Base-by-base conservation (phyloP, 495 filamentous ascomycete species). In the Friedmanniomyces endolithicus region DNA sequence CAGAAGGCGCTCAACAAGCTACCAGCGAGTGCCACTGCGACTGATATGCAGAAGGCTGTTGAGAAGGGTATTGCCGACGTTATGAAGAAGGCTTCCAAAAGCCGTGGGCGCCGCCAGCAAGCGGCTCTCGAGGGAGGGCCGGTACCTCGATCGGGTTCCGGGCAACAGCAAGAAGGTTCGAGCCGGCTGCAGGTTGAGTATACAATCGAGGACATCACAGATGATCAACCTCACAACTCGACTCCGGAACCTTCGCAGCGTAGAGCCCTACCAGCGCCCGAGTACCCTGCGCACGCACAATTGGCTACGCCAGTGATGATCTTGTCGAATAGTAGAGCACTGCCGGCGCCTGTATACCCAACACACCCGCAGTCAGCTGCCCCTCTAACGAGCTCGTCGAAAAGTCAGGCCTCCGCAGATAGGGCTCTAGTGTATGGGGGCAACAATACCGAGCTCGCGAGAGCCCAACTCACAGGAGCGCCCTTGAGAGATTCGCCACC, bases 1-100 rank as follows among this genome's bases (percentile, higher is more conserved):
- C 27, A 55, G 33, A 48, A 55, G 27, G 29, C 39, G 24, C 33
- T 55, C 17, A 43, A 25, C 17, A 37, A 55, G 19, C 7, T 55
- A 9, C 27, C 43, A 1, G 24, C 52, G 3, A 19, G 33, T 27
- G 52, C 44, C 22, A 27, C 43, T 2, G 31, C 40, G 6, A 11
- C 29, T 7, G 39, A 55, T 23, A 16, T 55, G 23, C 41, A 40
- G 33, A 20, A 25, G n/a, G 31, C 44, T 25, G 29, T 55, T n/a
- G 19, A 23, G 9, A 41, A 24, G 33, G 49, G 33, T 3, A 39
- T 52, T 2, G 31, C 9, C 14, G 49, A 41, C 6, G 35, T 41
- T 2, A 19, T 52, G 33, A 6, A 52, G 16, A 39, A 22, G 19
- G 33, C 35, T 22, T 11, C 16, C 3, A n/a, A 6, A 2, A 52